Conservation (phyloP, 179 eudicot species). For the Silene coronaria region DNA sequence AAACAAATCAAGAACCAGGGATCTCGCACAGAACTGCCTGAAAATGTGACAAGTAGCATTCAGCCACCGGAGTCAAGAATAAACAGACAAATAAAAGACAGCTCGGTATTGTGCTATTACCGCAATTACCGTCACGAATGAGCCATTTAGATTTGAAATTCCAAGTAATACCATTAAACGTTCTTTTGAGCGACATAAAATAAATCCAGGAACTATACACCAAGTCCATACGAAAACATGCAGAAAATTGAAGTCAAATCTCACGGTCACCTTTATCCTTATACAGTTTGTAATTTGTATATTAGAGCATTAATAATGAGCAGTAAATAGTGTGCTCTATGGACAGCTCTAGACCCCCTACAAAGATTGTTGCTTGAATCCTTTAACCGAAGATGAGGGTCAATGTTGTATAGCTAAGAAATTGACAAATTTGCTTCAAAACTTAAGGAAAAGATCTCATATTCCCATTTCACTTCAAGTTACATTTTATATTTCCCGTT, state of each 20-base stretch:
- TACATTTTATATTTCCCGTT: background rate
- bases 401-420: background rate
- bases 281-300: background rate
- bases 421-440: background rate
- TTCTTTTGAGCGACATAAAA: background rate
- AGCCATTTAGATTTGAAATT: too few relatives aligned
- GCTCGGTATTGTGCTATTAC: too few relatives aligned
- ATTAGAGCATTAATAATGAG: background rate
- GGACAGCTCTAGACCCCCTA: background rate
- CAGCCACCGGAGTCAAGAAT: too few relatives aligned
- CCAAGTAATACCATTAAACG: background rate
- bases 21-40: background rate
- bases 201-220: background rate
- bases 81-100: too few relatives aligned
- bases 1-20: background rate
- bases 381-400: constrained; percentile 1
- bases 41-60: background rate
- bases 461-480: background rate
- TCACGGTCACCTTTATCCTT: background rate
- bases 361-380: background rate
- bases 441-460: background rate
- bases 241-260: background rate
- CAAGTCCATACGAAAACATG: background rate
- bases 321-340: background rate
- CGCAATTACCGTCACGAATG: too few relatives aligned